Conservation (phyloP, 140 eudicot species). For the Erigeron philadelphicus region DNA sequence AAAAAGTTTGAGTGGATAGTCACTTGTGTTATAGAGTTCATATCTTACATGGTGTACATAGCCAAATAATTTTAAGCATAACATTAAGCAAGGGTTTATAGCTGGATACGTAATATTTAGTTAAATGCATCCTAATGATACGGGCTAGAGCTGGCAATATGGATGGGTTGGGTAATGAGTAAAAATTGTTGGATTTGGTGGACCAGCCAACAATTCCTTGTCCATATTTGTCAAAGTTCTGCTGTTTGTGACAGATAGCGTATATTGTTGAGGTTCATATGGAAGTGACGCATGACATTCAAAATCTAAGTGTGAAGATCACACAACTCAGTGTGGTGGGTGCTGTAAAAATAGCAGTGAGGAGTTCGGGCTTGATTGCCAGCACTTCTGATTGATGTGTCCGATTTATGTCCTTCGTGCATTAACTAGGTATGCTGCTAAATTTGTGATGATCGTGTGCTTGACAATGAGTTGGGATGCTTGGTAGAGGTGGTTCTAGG, state of each 20-base stretch:
- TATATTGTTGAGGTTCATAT: constrained; percentile 77
- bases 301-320: constrained; percentile 44
- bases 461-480: too few species aligned
- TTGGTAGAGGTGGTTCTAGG: too few species aligned
- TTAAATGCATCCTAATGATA: neutral
- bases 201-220: neutral
- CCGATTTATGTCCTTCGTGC: too few species aligned
- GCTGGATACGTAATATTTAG: neutral
- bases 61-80: neutral
- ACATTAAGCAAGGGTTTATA: neutral
- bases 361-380: constrained; percentile 60
- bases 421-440: too few species aligned
- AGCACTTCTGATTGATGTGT: constrained; percentile 32
- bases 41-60: neutral
- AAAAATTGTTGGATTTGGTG: neutral
- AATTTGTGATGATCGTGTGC: too few species aligned
- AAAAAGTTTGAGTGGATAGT: neutral
- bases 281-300: constrained; percentile 28
- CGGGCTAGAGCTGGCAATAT: neutral
- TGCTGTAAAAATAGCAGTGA: constrained; percentile 79
- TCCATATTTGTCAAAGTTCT: neutral
- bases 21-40: neutral
- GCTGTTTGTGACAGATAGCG: constrained; percentile 43
- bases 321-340: constrained; percentile 73
- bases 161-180: neutral